Base-by-base conservation (phyloP, 257 asterid genomes). In the Thymus quinquecostatus region DNA sequence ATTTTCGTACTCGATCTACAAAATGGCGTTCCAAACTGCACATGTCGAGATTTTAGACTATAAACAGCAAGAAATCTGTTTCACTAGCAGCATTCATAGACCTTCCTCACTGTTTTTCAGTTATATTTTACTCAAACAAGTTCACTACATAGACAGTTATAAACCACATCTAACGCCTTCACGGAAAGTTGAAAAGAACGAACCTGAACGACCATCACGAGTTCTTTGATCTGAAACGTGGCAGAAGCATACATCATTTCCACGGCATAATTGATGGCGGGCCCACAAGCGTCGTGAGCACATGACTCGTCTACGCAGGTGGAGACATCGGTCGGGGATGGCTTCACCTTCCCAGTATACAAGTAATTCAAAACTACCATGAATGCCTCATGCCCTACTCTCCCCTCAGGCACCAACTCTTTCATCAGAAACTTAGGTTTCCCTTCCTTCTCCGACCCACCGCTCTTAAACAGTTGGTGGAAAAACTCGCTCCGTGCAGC, bases 191-290 rank as follows among this genome's bases (percentile, higher is more conserved):
- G 4, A 45, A 69, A 4, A 44, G 36, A 67, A 53, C 53, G 47
- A 66, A 92, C 98, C 98, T 92, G 96, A 76, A 84, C 79, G 29
- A 83, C 82, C 82, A 82, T 60, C 63, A 85, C 88, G 64, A 92
- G 97, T 69, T 92, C 98, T 70, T 84, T 84, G 74, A 92, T 86
- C 83, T 87, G 91, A 76, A 92, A 90, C 11, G 75, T 79, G 57
- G 90, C 85, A 41, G 95, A 90, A 71, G 96, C 93, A 76, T 90
- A 88, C 93, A 92, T 90, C 86, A 92, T 88, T 51, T 88, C 95
- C 75, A 86, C 96, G 1, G 92, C 91, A 51, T 79, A 92, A 60
- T 57, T 78, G 61, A 92, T 88, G 32, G 98, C 93, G 2, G 98
- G 97, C 13, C 92, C 92, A 54, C 98, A 92, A 3, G 95, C 96